phyloP scores from a whole-genome alignment of 768 basidiomycete genomes.

The Mycena olivaceomarginata region DNA sequence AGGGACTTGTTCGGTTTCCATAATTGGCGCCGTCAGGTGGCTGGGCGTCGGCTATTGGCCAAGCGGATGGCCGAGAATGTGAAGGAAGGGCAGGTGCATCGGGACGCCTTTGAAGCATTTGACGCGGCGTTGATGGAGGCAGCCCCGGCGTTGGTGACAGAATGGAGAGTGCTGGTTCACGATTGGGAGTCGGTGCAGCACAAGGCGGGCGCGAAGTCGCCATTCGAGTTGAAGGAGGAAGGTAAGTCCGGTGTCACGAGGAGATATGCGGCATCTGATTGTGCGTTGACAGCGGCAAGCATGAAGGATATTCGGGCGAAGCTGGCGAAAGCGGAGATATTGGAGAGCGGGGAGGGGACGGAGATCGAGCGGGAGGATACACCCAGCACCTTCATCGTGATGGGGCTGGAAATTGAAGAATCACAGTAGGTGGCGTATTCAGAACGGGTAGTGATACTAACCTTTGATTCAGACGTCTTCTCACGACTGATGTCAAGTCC shows the following conservation, averaged over 20 bases:
- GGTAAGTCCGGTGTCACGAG: not conserved
- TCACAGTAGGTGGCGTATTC: not conserved
- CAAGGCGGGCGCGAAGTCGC: not conserved
- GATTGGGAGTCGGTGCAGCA: slow-evolving; percentile 15
- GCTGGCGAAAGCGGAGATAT: not conserved
- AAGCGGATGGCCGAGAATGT: not conserved
- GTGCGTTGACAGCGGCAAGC: not conserved
- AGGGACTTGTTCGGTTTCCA: slow-evolving; percentile 1
- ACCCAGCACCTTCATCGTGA: not conserved
- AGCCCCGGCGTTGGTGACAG: not conserved
- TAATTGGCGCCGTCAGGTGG: not conserved
- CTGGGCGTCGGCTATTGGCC: not conserved
- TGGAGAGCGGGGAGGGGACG: not conserved
- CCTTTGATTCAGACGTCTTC: not conserved
- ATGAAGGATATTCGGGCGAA: slow-evolving; percentile 1
- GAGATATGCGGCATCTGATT: too few species aligned
- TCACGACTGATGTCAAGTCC: slow-evolving; percentile 11
- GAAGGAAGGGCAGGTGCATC: not conserved
- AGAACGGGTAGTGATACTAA: too few species aligned
- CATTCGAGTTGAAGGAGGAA: not conserved
- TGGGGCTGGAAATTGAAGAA: slow-evolving; percentile 16
- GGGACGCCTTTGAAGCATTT: slow-evolving; percentile 5
- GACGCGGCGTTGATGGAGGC: not conserved
- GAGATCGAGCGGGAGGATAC: not conserved
- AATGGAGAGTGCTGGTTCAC: not conserved